Base-by-base conservation (phyloP, 495 filamentous ascomycete genomes). In the Podospora bellae-mahoneyi region DNA sequence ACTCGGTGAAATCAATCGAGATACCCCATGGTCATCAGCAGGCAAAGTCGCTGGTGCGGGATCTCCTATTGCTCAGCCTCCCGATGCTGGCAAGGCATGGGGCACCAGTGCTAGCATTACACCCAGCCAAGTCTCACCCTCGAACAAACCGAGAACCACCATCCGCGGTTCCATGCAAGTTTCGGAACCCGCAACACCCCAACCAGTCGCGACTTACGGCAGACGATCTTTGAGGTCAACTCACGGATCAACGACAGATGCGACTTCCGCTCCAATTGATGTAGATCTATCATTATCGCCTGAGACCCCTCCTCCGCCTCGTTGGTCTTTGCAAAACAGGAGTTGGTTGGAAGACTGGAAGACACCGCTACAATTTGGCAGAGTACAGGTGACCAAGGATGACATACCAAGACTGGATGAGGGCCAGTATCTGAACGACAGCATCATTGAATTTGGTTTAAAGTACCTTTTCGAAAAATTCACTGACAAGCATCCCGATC, bases 391-490 rank as follows among this genome's bases (percentile, higher is more conserved):
- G 16, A 87, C 91, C 65, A 89, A 89, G 69, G 83, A 86, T 19
- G 95, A 99, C 76, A 89, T 96, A 62, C 82, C 86, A 23, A 85
- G 93, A 48, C 84, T 98, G 20, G 89, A 94, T 64, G 91, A 92
- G 68, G 88, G 87, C n/a, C 84, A 97, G 71, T 96, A 90, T 65
- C 76, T 99, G 19, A 99, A 99, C 71, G 95, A 99, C 78, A 96
- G 92, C 74, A 79, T 99, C 30, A 89, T 99, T 65, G 87, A 84
- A 20, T 97, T 97, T 75, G 96, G 94, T 72, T 83, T 97, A 48
- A 87, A 87, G 30, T 91, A 89, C 72, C 79, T 96, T 16, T 87
- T 94, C 74, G 84, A 89, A 67, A 78, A 87, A 63, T 80, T 90
- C 58, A 80, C 87, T 61, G 75, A 84, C 26, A 81, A 80, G 16